These are phyloP conservation scores for Scheffersomyces parashehatae DNA, from an alignment of 1,139 yeast genomes.

Conservation along the genomic window DNA sequence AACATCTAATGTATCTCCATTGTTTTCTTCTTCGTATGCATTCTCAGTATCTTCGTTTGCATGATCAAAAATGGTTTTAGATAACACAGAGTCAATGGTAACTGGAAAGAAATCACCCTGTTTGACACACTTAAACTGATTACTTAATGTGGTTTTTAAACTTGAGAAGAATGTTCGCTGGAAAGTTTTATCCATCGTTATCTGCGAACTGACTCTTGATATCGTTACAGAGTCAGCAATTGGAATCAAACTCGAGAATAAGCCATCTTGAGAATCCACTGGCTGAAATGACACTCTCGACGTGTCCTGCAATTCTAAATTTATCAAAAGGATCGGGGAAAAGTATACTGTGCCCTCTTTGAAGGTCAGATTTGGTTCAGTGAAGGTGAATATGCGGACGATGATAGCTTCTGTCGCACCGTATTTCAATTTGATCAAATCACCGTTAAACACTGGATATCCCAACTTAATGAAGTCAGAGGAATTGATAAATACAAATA, in stretches of 20 bases:
- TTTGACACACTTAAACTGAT: slow-evolving; percentile 55
- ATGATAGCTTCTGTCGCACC: slow-evolving; percentile 23
- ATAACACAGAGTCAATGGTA: slow-evolving; percentile 69
- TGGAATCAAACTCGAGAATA: slow-evolving; percentile 17
- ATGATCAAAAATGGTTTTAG: slow-evolving; percentile 56
- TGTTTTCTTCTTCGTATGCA: slow-evolving; percentile 25
- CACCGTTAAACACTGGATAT: slow-evolving; percentile 66
- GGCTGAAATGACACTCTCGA: slow-evolving; percentile 33
- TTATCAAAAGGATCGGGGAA: slow-evolving; percentile 66
- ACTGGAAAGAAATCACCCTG: slow-evolving; percentile 73
- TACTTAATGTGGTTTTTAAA: slow-evolving; percentile 63
- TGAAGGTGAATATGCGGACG: slow-evolving; percentile 57
- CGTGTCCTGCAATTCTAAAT: slow-evolving; percentile 38
- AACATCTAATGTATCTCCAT: slow-evolving; percentile 31
- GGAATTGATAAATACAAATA: slow-evolving; percentile 55
- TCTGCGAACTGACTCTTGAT: slow-evolving; percentile 69
- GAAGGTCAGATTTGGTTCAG: slow-evolving; percentile 59
- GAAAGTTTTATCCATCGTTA: slow-evolving; percentile 63
- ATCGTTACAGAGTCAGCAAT: slow-evolving; percentile 47
- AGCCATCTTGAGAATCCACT: slow-evolving; percentile 5
- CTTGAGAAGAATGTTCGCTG: slow-evolving; percentile 68
- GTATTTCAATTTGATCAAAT: slow-evolving; percentile 47
- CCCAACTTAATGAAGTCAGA: slow-evolving; percentile 57
- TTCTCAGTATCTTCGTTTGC: slow-evolving; percentile 28
- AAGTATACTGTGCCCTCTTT: slow-evolving; percentile 44